These are phyloP conservation scores for Jamesozyma spencerorum DNA, from an alignment of 805 yeast species.

Conservation along the genomic window DNA sequence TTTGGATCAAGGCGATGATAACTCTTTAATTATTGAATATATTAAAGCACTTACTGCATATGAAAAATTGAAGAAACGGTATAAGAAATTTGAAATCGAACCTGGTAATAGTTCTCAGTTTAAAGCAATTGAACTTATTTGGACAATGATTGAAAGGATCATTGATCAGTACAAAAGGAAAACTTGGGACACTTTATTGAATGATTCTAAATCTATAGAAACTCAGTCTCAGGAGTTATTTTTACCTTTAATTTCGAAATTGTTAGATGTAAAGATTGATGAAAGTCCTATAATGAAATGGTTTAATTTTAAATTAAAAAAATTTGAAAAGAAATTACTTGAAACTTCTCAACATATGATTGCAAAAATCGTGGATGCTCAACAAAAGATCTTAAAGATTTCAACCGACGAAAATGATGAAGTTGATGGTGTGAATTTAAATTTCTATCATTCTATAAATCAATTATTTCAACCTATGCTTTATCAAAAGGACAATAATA, in stretches of 20 bases:
- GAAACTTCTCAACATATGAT: conserved; percentile 36
- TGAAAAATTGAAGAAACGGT: conserved; percentile 8
- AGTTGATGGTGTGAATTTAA: conserved; percentile 26
- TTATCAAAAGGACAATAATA: neutral
- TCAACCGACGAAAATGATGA: conserved; percentile 10
- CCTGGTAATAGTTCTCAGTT: conserved; percentile 18
- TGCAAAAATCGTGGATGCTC: conserved; percentile 33
- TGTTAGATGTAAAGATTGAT: conserved; percentile 52
- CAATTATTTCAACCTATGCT: conserved; percentile 6
- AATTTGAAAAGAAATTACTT: conserved; percentile 32
- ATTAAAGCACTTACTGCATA: conserved; percentile 36
- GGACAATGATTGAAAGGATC: conserved; percentile 46
- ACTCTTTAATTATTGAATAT: conserved; percentile 48
- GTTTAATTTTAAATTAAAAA: conserved; percentile 42
- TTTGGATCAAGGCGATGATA: conserved; percentile 45
- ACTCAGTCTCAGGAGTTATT: conserved; percentile 26
- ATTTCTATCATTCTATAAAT: conserved; percentile 27
- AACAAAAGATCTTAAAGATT: conserved; percentile 32
- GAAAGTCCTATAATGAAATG: conserved; percentile 60
- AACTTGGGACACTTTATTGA: conserved; percentile 41
- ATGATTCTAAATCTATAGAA: conserved; percentile 10
- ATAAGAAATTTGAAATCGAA: too few relatives aligned
- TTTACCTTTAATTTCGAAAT: conserved; percentile 39
- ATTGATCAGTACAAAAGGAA: conserved; percentile 45
- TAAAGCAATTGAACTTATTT: conserved; percentile 40